These are phyloP conservation scores for Ephemerocybe angulata DNA, from an alignment of 768 basidiomycete species.

Conservation along the genomic window DNA sequence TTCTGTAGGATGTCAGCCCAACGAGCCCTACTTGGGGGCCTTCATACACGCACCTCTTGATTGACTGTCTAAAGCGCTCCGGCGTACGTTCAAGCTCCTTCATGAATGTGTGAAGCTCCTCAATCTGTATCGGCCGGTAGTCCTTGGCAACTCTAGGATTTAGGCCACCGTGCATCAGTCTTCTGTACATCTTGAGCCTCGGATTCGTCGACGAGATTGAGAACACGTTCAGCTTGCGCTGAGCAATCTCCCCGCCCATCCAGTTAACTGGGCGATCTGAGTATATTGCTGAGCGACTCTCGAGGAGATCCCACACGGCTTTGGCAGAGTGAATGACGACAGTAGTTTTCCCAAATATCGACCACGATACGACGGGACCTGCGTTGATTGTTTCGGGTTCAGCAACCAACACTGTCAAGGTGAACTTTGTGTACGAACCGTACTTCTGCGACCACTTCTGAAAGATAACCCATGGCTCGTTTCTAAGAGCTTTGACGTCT, in stretches of 20 bases:
- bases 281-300: conserved; percentile 44
- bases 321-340: conserved; percentile 45
- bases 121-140: conserved; percentile 29
- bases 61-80: conserved; percentile 23
- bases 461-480: neutral
- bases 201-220: conserved; percentile 25
- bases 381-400: neutral
- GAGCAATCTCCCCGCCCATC: conserved; percentile 30
- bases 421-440: neutral
- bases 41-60: conserved; percentile 25
- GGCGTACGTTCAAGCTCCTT: conserved; percentile 26
- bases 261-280: conserved; percentile 41
- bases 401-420: neutral
- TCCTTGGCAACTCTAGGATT: conserved; percentile 30
- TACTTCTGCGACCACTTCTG: conserved; percentile 3
- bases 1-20: conserved; percentile 15
- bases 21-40: neutral
- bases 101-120: conserved; percentile 28
- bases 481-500: neutral
- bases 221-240: conserved; percentile 29
- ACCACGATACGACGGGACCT: conserved; percentile 1
- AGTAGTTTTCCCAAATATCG: conserved; percentile 14
- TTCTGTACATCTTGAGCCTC: conserved; percentile 34
- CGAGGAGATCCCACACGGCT: conserved; percentile 43
- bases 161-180: conserved; percentile 34